These are phyloP conservation scores for Neocucurbitaria cava DNA, from an alignment of 2,329 filamentous ascomycete species.

Conservation along the genomic window DNA sequence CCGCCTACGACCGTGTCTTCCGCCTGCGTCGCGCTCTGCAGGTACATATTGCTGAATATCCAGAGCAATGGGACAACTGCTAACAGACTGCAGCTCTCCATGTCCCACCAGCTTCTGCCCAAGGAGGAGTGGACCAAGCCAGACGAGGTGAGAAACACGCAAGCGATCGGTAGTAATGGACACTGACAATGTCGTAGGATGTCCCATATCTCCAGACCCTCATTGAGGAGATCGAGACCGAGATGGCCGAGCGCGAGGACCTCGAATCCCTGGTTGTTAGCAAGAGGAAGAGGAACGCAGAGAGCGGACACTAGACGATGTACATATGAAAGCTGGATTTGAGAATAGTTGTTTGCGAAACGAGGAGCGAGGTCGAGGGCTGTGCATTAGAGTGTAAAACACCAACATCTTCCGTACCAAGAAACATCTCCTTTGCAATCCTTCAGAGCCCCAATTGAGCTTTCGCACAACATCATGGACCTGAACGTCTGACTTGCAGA, in stretches of 20 bases:
- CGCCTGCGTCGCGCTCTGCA: slow-evolving; percentile 95
- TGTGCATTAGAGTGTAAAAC: slow-evolving; percentile 53
- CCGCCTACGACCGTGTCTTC: slow-evolving; percentile 96
- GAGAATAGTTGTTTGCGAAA: slow-evolving; percentile 16
- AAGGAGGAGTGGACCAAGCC: slow-evolving; percentile 71
- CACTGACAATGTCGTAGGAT: slow-evolving; percentile 59
- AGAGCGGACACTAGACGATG: slow-evolving; percentile 30
- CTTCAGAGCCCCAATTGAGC: background rate
- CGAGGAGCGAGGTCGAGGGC: slow-evolving; percentile 19
- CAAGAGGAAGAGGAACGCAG: slow-evolving; percentile 44
- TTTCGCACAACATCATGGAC: background rate
- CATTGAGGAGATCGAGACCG: slow-evolving; percentile 72
- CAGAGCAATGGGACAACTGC: background rate
- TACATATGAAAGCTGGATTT: slow-evolving; percentile 27
- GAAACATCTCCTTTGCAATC: slow-evolving; percentile 12
- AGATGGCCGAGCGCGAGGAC: slow-evolving; percentile 71
- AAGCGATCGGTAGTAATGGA: background rate
- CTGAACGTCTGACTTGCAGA: no score
- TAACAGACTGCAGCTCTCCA: slow-evolving; percentile 62
- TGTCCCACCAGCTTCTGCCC: slow-evolving; percentile 70
- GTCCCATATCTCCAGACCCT: slow-evolving; percentile 69
- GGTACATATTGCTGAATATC: slow-evolving; percentile 54
- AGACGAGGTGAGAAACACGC: slow-evolving; percentile 61
- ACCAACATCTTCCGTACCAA: slow-evolving; percentile 33
- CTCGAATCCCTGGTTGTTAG: slow-evolving; percentile 70